These are phyloP conservation scores for Cruciata laevipes DNA, from an alignment of 257 asterid genomes.

Conservation along the genomic window DNA sequence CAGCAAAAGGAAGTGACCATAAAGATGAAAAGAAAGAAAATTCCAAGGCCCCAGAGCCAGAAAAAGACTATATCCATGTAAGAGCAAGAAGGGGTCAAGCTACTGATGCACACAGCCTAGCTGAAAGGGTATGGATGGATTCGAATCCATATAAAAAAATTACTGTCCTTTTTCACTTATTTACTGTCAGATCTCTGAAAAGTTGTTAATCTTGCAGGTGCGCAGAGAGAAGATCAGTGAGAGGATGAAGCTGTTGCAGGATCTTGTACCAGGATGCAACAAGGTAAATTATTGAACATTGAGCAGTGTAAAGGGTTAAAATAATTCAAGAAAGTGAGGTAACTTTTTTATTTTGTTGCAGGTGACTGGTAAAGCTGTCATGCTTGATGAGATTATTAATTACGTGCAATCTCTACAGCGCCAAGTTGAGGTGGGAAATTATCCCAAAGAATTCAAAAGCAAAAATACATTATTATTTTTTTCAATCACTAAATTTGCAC, in stretches of 20 bases:
- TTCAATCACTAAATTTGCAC: neutral
- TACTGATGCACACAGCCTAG: constrained; percentile 92
- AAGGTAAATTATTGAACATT: constrained; percentile 39
- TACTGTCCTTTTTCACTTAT: neutral
- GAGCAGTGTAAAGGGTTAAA: neutral
- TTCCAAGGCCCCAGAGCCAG: constrained; percentile 45
- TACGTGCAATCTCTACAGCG: constrained; percentile 80
- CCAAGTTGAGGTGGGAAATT: constrained; percentile 72
- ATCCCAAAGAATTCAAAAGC: no score
- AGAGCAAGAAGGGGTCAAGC: constrained; percentile 97
- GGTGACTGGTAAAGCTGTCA: constrained; percentile 97
- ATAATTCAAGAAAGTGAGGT: constrained; percentile 7
- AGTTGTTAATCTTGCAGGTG: constrained; percentile 35
- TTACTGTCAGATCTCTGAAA: neutral
- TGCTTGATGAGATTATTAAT: constrained; percentile 92
- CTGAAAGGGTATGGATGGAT: constrained; percentile 68
- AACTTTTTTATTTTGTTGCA: constrained; percentile 8
- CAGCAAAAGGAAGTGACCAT: constrained; percentile 19
- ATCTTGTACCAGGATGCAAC: constrained; percentile 95
- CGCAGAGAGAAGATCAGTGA: constrained; percentile 89
- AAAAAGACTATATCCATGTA: constrained; percentile 85
- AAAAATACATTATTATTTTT: no score
- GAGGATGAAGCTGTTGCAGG: constrained; percentile 80
- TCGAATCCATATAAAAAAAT: neutral
- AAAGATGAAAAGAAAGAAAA: constrained; percentile 21